Conservation (phyloP, 2,329 filamentous ascomycete genomes). For the Fusarium miscanthi region DNA sequence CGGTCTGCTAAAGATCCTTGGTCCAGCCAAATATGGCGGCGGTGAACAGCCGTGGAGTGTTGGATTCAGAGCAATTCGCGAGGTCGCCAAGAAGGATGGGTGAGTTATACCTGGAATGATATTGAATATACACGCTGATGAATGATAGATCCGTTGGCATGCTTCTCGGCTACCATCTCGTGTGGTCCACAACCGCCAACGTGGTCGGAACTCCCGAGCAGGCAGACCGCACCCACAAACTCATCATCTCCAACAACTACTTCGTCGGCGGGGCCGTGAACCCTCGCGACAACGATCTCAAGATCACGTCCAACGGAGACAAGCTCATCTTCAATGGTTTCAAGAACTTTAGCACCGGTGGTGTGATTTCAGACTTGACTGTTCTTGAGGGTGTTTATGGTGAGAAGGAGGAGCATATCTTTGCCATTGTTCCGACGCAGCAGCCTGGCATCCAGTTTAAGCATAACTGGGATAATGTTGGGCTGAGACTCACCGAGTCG, state of each 20-base stretch:
- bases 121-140: rapidly evolving
- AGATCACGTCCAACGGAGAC: constrained; percentile 63
- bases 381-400: constrained; percentile 72
- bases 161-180: constrained; percentile 52
- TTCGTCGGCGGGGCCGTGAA: constrained; percentile 75
- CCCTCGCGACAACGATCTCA: constrained; percentile 65
- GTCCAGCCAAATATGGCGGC: constrained; percentile 55
- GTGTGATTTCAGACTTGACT: constrained; percentile 73
- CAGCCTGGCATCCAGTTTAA: constrained; percentile 11
- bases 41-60: constrained; percentile 59
- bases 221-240: constrained; percentile 64
- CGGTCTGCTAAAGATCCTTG: constrained; percentile 54
- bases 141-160: constrained; percentile 66
- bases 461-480: constrained; percentile 21
- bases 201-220: constrained; percentile 56
- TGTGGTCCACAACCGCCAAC: constrained; percentile 16
- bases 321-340: constrained; percentile 68
- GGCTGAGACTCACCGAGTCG: constrained; percentile 3
- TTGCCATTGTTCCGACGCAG: constrained; percentile 9
- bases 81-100: constrained; percentile 73
- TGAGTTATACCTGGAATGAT: constrained; percentile 36
- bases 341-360: constrained; percentile 76
- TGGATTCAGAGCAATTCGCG: constrained; percentile 68
- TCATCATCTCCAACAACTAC: constrained; percentile 72
- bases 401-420: constrained; percentile 10